phyloP scores from a whole-genome alignment of 73 alveolate species.

The Stentor coeruleus region DNA sequence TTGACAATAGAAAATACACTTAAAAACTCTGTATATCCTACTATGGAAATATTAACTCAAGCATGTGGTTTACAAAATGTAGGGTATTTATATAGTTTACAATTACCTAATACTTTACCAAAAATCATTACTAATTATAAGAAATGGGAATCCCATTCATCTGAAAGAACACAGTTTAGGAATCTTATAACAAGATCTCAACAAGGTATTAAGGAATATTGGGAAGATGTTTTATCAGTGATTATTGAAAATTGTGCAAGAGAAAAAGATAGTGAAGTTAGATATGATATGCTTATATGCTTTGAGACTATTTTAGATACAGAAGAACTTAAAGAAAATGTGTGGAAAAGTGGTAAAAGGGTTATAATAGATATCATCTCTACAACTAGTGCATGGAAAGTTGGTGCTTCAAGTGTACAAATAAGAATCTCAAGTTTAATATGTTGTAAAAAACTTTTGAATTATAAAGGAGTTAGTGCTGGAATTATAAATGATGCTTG shows the following conservation, averaged over 20 bases:
- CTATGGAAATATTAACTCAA: neutral
- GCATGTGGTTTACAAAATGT: neutral
- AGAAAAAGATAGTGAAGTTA: conserved; percentile 13
- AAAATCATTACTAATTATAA: neutral
- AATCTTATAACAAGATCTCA: neutral
- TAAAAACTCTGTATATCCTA: neutral
- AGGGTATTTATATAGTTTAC: neutral
- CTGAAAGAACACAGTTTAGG: neutral
- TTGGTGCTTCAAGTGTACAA: conserved; percentile 17
- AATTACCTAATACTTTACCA: neutral
- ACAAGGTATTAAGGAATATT: neutral
- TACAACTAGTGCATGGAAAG: conserved; percentile 16
- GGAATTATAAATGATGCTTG: neutral
- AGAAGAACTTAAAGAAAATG: neutral
- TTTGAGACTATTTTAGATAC: neutral
- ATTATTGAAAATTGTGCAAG: neutral
- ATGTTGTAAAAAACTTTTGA: neutral
- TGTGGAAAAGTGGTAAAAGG: neutral
- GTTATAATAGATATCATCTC: neutral
- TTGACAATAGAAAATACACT: neutral
- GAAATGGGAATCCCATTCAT: neutral
- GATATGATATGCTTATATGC: neutral
- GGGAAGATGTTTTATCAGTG: neutral
- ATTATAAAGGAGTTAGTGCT: neutral
- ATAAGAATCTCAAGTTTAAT: conserved; percentile 12